A percentile compares a stretch with the other conserved stretches of the same genome.
These are phyloP conservation scores for Binderoboletus segoi DNA, from an alignment of 1,284 basidiomycete genomes.

Conservation along the genomic window DNA sequence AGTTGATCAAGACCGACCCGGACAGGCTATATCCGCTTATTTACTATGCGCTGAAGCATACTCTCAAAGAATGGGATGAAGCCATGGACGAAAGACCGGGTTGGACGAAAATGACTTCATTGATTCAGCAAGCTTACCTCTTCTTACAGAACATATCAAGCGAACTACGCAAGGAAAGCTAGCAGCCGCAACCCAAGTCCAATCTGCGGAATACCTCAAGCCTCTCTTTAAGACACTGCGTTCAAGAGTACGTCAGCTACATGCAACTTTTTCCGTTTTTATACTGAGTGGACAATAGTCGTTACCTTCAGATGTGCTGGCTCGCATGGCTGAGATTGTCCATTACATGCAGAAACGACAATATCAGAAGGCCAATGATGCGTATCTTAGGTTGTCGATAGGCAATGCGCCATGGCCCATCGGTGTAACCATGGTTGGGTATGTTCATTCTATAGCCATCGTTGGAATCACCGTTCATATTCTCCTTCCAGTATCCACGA, in stretches of 20 bases:
- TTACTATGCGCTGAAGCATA: constrained; percentile 93
- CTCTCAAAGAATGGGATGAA: constrained; percentile 95
- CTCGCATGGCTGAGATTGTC: constrained; percentile 92
- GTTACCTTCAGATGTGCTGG: constrained; percentile 84
- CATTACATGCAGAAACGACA: constrained; percentile 95
- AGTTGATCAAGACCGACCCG: constrained; percentile 88
- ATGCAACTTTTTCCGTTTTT: constrained; percentile 1
- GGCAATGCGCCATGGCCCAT: constrained; percentile 99
- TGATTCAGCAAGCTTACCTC: constrained; percentile 7
- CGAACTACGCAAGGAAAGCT: constrained; percentile 90
- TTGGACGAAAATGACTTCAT: constrained; percentile 28
- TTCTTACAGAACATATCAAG: constrained; percentile 67
- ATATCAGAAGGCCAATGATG: constrained; percentile 95
- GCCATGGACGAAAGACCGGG: constrained; percentile 91
- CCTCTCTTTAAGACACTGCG: constrained; percentile 92
- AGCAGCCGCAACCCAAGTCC: constrained; percentile 93
- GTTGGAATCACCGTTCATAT: constrained; percentile 2
- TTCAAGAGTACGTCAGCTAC: constrained; percentile 64
- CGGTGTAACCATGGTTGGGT: constrained; percentile 99
- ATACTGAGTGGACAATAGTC: constrained; percentile 49
- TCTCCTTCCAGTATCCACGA: constrained; percentile 82
- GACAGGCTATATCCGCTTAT: constrained; percentile 97
- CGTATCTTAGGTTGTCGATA: constrained; percentile 94
- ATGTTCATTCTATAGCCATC: constrained; percentile 33
- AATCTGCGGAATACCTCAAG: constrained; percentile 96